These are phyloP conservation scores for Diospyros lotus DNA, from an alignment of 148 eudicot genomes.

Conservation along the genomic window DNA sequence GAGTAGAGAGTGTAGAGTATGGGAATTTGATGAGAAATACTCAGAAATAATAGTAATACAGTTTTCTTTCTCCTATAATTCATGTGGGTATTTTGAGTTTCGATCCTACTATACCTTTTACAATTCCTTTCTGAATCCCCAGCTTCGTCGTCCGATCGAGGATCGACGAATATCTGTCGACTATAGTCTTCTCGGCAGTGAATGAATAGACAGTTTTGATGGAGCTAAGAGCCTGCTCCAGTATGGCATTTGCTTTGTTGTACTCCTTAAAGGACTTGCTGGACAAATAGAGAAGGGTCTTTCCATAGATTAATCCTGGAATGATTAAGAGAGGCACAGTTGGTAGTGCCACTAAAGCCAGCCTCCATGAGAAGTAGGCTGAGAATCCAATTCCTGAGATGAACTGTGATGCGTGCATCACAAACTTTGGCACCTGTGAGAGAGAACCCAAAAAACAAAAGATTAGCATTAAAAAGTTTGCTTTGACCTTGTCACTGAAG, in stretches of 20 bases:
- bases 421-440: constrained; percentile 73
- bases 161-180: constrained; percentile 54
- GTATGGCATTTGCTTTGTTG: constrained; percentile 59
- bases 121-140: constrained; percentile 79
- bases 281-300: constrained; percentile 58
- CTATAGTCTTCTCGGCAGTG: constrained; percentile 73
- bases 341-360: constrained; percentile 71
- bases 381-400: constrained; percentile 87
- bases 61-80: too few relatives aligned
- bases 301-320: constrained; percentile 78
- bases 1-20: too few relatives aligned
- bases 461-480: too few relatives aligned
- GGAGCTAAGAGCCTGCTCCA: constrained; percentile 76
- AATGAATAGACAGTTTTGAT: constrained; percentile 81
- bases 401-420: constrained; percentile 83
- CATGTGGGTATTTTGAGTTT: too few relatives aligned
- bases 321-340: constrained; percentile 67
- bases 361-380: constrained; percentile 85
- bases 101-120: constrained; percentile 25
- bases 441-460: too few relatives aligned
- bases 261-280: constrained; percentile 59
- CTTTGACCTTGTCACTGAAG: too few relatives aligned
- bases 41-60: too few relatives aligned
- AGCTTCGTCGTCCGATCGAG: constrained; percentile 55
- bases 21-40: too few relatives aligned